Conservation (phyloP, 768 basidiomycete species). For the Baorangia bicolor region DNA sequence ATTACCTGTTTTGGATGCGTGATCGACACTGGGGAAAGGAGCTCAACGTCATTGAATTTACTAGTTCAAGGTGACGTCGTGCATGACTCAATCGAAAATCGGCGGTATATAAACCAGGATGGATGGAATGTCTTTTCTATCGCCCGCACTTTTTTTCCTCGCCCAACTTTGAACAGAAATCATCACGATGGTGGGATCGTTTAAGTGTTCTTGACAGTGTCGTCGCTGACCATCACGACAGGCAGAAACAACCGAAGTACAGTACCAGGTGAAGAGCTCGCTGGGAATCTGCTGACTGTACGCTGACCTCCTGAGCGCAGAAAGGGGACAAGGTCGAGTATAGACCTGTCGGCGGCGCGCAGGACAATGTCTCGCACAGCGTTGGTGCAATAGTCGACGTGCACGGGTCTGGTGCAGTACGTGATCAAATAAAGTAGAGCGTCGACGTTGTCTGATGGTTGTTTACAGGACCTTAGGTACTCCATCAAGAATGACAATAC, state of each 20-base stretch:
- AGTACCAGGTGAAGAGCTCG: constrained; percentile 23
- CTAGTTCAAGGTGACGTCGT: constrained; percentile 13
- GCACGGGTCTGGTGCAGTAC: constrained; percentile 33
- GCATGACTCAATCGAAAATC: constrained; percentile 11
- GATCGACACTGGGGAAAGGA: constrained; percentile 6
- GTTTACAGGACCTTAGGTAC: constrained; percentile 32
- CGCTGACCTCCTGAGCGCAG: constrained; percentile 16
- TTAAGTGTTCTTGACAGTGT: background rate
- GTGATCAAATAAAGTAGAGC: background rate
- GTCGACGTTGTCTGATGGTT: background rate
- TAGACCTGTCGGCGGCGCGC: constrained; percentile 39
- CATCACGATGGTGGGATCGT: constrained; percentile 12
- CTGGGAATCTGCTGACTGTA: too few species aligned
- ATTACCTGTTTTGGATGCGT: constrained; percentile 1
- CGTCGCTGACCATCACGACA: constrained; percentile 5
- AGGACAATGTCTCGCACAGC: constrained; percentile 40
- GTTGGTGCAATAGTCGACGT: constrained; percentile 37
- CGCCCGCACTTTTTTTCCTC: background rate
- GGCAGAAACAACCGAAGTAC: constrained; percentile 18
- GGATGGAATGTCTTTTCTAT: background rate
- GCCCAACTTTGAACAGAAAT: background rate
- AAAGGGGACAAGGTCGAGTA: constrained; percentile 45
- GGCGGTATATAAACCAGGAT: constrained; percentile 13
- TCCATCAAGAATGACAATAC: constrained; percentile 46
- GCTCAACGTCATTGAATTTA: constrained; percentile 16